Evolutionary conservation across 352 stramenopile species (phyloP), one percentile per base, ranked within the genome.

Genomic region (Globisporangium mamillatum): DNA sequence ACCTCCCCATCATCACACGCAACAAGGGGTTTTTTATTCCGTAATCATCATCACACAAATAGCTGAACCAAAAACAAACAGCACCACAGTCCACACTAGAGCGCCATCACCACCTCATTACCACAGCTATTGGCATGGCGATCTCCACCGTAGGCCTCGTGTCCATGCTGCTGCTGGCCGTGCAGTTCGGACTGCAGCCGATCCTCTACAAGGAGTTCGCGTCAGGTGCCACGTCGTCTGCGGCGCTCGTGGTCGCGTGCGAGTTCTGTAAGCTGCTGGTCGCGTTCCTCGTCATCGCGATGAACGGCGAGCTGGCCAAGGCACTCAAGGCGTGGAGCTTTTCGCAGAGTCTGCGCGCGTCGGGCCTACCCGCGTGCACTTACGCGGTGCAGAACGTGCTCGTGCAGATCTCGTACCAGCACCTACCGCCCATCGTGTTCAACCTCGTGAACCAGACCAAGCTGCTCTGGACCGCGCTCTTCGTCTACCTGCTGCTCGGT

Each of bases 391-490:
- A 95, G 74, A 95, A 95, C 61, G 80, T 94, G 66, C 79, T 94
- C n/a, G 89, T 94, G 63, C 87, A 94, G 67, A 64, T 90, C 18
- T 77, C 88, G 57, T 93, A 92, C 71, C 88, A 95, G 74, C 73
- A 94, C 72, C 69, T 94, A 56, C 82, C 85, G 60, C 88, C 88
- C 38, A 89, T 94, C 57, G 76, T 93, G 29, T 94, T 94, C 70
- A 95, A 94, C 73, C 75, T 95, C 50, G 80, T 95, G 50, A 95
- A 95, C 77, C 88, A 95, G 78, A 94, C 86, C 72, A 95, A 95
- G 71, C 70, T 95, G 29, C 73, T 95, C 25, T 94, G 79, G 62
- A 91, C 88, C 18, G 88, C 88, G 32, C 74, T 94, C 60, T 93
- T 94, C 65, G 81, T 95, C 60, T 92, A 82, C 72, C 62, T 91